Base-by-base conservation (phyloP, 192 early-diverging fungal species). In the Oehlia diaphana region DNA sequence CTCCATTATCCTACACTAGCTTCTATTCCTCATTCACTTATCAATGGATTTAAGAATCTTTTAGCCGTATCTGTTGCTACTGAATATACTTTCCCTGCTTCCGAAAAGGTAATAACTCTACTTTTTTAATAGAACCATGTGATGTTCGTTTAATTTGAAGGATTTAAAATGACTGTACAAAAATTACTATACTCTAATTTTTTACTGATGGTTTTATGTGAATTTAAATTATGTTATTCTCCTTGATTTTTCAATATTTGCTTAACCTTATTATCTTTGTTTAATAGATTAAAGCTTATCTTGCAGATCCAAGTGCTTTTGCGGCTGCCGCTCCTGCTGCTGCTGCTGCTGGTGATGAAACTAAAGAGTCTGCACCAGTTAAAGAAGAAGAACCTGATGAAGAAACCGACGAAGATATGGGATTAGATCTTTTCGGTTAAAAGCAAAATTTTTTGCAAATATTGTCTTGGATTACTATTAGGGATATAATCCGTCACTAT, bases 1-100 rank as follows among this genome's bases (percentile, higher is more conserved):
- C 84, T 90, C 63, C 88, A 90, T 85, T 95, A 92, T 88, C 91
- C 93, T 79, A 89, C 94, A 50, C 77, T 93, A 81, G 93, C 94
- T 72, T 92, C 97, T 37, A 93, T 98, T 72, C 98, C 97, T 74
- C 98, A 99, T 95, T 87, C 94, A 80, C 84, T 96, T 86, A 93
- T 95, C 93, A 98, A 98, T 91, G 91, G 93, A 82, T 99, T 96
- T 95, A 99, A 98, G 95, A 94, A 97, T 82, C 83, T 99, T 81
- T 89, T 99, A 86, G 90, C 92, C 81, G 88, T 98, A 87, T 96
- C 94, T 83, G 84, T 97, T 76, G 90, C 91, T 83, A 93, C 93
- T 87, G 93, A 95, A 82, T 96, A 97, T 91, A 93, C 93, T 83
- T 96, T 96, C 87, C 88, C 91, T 72, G 94, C 92, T 79, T 90